phyloP scores from a whole-genome alignment of 805 yeast genomes.

The Saccharomycopsis vini region DNA sequence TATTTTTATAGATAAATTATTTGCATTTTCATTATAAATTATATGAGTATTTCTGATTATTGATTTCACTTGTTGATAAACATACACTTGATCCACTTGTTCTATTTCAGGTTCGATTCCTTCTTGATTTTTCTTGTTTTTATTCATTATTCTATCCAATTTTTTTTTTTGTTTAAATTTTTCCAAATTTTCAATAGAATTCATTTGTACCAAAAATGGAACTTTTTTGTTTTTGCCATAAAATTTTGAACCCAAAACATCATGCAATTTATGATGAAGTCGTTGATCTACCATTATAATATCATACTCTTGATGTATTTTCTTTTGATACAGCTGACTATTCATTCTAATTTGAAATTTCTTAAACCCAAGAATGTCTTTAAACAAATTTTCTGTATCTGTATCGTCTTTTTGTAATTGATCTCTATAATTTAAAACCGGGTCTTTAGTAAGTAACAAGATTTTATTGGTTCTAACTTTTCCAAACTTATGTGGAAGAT shows the following conservation, averaged over 20 bases:
- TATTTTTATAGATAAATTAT: slow-evolving; percentile 48
- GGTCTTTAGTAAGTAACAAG: slow-evolving; percentile 65
- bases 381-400: slow-evolving; percentile 53
- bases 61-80: slow-evolving; percentile 53
- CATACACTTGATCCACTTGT: slow-evolving; percentile 56
- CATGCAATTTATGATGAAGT: slow-evolving; percentile 51
- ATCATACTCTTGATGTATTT: slow-evolving; percentile 53
- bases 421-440: slow-evolving; percentile 46
- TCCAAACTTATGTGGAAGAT: slow-evolving; percentile 44
- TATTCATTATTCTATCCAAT: not conserved
- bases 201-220: slow-evolving; percentile 61
- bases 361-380: slow-evolving; percentile 50
- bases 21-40: slow-evolving; percentile 50
- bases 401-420: slow-evolving; percentile 40
- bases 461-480: slow-evolving; percentile 42
- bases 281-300: slow-evolving; percentile 62
- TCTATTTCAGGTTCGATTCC: slow-evolving; percentile 43
- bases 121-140: slow-evolving; percentile 4
- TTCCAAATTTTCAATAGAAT: slow-evolving; percentile 20
- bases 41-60: slow-evolving; percentile 56
- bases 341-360: slow-evolving; percentile 40
- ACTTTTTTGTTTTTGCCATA: slow-evolving; percentile 55
- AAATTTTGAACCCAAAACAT: slow-evolving; percentile 49
- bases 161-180: slow-evolving; percentile 2
- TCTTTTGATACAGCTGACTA: slow-evolving; percentile 37